Conservation (phyloP, 768 basidiomycete species). For the Russula dissimulans region DNA sequence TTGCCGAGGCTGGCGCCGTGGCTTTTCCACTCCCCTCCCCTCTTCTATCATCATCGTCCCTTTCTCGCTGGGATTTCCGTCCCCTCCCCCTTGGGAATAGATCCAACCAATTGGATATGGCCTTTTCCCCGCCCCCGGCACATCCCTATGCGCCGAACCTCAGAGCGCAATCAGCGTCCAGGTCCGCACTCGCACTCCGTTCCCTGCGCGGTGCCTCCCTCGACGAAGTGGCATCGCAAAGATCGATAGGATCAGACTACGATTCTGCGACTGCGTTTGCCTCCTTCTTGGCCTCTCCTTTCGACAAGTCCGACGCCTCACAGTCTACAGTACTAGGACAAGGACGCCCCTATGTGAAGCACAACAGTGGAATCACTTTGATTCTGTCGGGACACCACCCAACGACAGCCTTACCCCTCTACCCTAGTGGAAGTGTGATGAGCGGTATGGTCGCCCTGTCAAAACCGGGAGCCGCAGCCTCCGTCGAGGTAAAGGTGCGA, state of each 20-base stretch:
- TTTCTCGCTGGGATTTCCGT: not conserved
- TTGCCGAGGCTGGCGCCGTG: not conserved
- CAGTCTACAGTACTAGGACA: not conserved
- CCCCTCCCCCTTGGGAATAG: not conserved
- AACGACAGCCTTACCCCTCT: not conserved
- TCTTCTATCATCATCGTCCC: not conserved
- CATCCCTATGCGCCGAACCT: not conserved
- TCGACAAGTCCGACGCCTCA: not conserved
- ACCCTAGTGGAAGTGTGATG: constrained; percentile 6
- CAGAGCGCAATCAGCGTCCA: not conserved
- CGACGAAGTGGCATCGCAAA: not conserved
- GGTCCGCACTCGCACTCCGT: not conserved
- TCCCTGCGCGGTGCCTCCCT: not conserved
- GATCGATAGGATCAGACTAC: not conserved
- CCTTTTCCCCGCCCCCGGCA: too few relatives aligned
- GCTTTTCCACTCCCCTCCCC: not conserved
- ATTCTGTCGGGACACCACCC: constrained; percentile 7
- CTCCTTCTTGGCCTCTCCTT: not conserved
- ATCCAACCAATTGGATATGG: not conserved
- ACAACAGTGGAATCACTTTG: not conserved
- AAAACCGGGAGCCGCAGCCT: not conserved
- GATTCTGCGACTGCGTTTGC: not conserved
- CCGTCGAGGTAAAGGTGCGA: constrained; percentile 11
- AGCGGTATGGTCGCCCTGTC: constrained; percentile 2
- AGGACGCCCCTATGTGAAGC: constrained; percentile 7